Evolutionary conservation across 257 asterid species (phyloP).

Genomic region (Salvia miltiorrhiza): DNA sequence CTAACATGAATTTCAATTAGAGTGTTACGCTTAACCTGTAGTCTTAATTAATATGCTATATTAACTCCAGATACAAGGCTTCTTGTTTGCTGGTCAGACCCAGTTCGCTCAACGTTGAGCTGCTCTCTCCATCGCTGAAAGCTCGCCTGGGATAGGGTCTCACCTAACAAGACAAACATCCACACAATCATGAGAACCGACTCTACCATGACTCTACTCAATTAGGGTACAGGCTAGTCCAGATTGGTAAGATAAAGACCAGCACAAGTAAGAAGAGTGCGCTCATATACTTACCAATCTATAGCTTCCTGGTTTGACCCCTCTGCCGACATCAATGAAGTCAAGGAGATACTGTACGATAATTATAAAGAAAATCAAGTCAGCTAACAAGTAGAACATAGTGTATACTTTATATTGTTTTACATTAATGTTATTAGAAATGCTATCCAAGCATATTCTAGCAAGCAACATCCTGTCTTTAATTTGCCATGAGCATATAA

Average conservation of each 20-base stretch:
- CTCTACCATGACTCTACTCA: too few relatives aligned
- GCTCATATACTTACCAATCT: constrained; percentile 61
- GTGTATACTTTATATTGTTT: not conserved
- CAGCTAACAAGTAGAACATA: constrained; percentile 2
- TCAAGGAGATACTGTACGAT: constrained; percentile 67
- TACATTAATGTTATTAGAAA: not conserved
- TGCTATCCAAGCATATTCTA: not conserved
- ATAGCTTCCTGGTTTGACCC: constrained; percentile 80
- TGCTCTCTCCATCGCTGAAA: constrained; percentile 64
- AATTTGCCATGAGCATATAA: not conserved
- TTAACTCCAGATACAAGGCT: constrained; percentile 86
- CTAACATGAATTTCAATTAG: too few relatives aligned
- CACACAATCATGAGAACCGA: not conserved
- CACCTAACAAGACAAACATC: constrained; percentile 44
- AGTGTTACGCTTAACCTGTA: too few relatives aligned
- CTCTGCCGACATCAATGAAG: constrained; percentile 84
- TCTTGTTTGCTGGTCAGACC: constrained; percentile 97
- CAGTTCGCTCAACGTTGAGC: constrained; percentile 57
- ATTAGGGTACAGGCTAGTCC: not conserved
- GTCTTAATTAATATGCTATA: constrained; percentile 41
- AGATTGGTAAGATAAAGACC: not conserved
- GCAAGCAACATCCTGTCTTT: not conserved
- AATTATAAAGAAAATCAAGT: constrained; percentile 16
- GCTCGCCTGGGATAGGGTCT: constrained; percentile 93
- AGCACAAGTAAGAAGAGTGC: not conserved